Conservation (phyloP, 345 rosid species). For the Lenwebbia sp. region DNA sequence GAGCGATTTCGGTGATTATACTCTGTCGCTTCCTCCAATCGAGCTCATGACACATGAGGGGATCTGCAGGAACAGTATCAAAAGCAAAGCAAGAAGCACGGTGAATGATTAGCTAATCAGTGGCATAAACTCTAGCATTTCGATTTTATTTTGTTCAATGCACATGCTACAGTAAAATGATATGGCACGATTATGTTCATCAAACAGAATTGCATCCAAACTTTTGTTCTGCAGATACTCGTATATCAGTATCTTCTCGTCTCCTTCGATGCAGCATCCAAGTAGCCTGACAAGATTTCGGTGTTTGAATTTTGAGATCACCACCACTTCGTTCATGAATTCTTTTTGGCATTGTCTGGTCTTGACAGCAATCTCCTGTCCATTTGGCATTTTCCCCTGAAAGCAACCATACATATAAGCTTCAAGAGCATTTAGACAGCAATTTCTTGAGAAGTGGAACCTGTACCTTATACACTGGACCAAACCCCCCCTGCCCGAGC, state of each 20-base stretch:
- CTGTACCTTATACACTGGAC: not conserved
- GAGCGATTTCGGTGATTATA: constrained; percentile 32
- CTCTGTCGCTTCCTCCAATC: constrained; percentile 21
- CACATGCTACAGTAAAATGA: not conserved
- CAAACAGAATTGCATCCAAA: constrained; percentile 16
- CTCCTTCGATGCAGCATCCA: constrained; percentile 17
- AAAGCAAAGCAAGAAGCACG: not conserved
- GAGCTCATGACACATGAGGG: constrained; percentile 4
- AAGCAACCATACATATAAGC: not conserved
- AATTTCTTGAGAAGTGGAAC: not conserved
- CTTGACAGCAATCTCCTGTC: constrained; percentile 27
- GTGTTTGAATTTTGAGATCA: constrained; percentile 26
- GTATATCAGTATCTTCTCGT: constrained; percentile 18
- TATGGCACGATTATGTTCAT: not conserved
- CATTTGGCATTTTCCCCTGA: constrained; percentile 14
- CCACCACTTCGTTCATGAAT: constrained; percentile 22
- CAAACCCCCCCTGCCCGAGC: too few species aligned
- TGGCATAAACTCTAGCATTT: not conserved
- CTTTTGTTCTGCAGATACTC: constrained; percentile 24
- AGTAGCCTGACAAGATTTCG: constrained; percentile 18
- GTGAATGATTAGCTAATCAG: not conserved
- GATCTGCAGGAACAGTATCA: constrained; percentile 6
- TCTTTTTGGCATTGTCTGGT: constrained; percentile 19
- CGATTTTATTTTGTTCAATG: not conserved
- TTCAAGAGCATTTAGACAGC: too few species aligned